Percentiles rank a stretch among this genome's conserved stretches.
Conservation (phyloP, 768 basidiomycete genomes). For the Lentinula sp. region DNA sequence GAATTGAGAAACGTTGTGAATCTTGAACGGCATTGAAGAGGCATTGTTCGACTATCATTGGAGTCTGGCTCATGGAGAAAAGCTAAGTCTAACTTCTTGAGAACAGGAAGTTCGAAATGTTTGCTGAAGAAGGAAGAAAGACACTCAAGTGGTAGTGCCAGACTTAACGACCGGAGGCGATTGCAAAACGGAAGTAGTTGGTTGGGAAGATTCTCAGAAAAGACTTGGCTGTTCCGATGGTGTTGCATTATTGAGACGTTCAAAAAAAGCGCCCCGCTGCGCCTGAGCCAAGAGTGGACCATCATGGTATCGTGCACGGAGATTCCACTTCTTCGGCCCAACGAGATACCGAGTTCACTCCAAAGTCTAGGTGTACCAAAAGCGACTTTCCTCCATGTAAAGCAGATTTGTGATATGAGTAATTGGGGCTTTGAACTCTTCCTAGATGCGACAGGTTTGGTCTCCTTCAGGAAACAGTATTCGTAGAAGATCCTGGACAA, state of each 20-base stretch:
- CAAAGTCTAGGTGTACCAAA: neutral
- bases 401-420: neutral
- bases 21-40: neutral
- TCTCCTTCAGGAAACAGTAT: neutral
- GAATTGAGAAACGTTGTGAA: neutral
- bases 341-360: neutral
- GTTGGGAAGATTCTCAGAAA: neutral
- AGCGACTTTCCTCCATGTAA: neutral
- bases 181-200: neutral
- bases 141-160: neutral
- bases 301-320: neutral
- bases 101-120: neutral
- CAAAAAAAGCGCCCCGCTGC: neutral
- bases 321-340: neutral
- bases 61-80: neutral
- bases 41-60: neutral
- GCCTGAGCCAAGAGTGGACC: neutral
- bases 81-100: neutral
- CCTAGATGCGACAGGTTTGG: neutral
- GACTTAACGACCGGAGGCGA: neutral
- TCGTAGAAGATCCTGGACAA: neutral
- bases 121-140: neutral
- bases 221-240: neutral
- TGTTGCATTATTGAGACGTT: neutral
- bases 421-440: neutral